These are phyloP conservation scores for Fomitopsis schrenkii DNA, from an alignment of 1,284 basidiomycete species.

Conservation along the genomic window DNA sequence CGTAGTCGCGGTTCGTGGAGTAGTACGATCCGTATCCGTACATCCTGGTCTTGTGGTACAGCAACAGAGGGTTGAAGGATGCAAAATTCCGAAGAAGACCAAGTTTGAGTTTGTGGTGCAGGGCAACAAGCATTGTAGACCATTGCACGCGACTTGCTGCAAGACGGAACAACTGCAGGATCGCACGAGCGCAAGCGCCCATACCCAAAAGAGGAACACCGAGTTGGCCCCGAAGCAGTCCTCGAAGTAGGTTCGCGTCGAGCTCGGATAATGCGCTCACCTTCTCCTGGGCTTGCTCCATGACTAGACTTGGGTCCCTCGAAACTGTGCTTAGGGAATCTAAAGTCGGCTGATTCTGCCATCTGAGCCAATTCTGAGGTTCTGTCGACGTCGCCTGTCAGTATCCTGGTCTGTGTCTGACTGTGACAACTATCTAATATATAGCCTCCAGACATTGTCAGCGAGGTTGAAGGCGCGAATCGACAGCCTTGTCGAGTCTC, in stretches of 20 bases:
- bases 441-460: no score
- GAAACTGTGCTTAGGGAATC: no score
- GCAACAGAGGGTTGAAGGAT: not conserved
- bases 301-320: no score
- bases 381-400: no score
- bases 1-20: not conserved
- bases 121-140: no score
- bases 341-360: no score
- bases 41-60: not conserved
- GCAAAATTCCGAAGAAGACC: not conserved
- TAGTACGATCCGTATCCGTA: not conserved
- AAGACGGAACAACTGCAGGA: not conserved
- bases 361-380: no score
- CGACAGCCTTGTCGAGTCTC: not conserved
- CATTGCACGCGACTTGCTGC: not conserved
- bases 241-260: not conserved
- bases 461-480: no score
- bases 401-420: no score
- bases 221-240: not conserved
- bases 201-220: not conserved
- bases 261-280: no score
- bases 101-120: not conserved
- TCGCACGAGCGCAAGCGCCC: not conserved
- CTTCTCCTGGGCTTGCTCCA: no score
- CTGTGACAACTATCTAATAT: no score